Percentiles rank a stretch among this genome's conserved stretches.
These are phyloP conservation scores for Suhomyces anneliseae DNA, from an alignment of 1,139 yeast genomes.

Conservation along the genomic window DNA sequence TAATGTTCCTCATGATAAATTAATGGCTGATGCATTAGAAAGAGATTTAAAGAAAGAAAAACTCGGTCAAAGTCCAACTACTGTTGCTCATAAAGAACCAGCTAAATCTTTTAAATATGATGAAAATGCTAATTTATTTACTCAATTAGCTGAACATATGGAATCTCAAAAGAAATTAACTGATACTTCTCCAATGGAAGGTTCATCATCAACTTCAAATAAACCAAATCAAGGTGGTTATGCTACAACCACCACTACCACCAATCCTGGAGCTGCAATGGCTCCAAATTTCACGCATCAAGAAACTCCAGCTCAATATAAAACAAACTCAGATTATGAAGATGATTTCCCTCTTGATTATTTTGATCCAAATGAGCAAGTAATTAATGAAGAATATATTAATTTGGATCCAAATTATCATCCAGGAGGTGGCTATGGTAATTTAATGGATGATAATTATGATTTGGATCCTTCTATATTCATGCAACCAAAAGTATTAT, in stretches of 20 bases:
- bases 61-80: slow-evolving; percentile 56
- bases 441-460: slow-evolving; percentile 25
- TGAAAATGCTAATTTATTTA: slow-evolving; percentile 44
- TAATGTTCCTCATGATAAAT: slow-evolving; percentile 89
- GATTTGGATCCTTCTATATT: slow-evolving; percentile 33
- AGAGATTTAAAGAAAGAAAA: slow-evolving; percentile 84
- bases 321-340: slow-evolving; percentile 33
- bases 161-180: slow-evolving; percentile 29
- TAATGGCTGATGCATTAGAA: slow-evolving; percentile 92
- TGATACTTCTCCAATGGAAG: slow-evolving; percentile 8
- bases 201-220: not conserved
- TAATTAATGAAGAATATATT: slow-evolving; percentile 29
- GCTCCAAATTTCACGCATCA: slow-evolving; percentile 18
- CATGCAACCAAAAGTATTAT: slow-evolving; percentile 11
- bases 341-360: slow-evolving; percentile 74
- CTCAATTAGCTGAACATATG: slow-evolving; percentile 51
- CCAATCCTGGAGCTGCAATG: slow-evolving; percentile 11
- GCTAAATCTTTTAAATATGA: slow-evolving; percentile 61
- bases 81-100: slow-evolving; percentile 60
- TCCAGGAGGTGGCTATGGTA: slow-evolving; percentile 18
- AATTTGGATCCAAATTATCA: slow-evolving; percentile 33
- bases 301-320: slow-evolving; percentile 29
- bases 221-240: slow-evolving; percentile 1
- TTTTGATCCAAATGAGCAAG: slow-evolving; percentile 33
- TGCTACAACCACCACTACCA: not conserved